Conservation (phyloP, 2,329 filamentous ascomycete species). For the Periconia sp. region DNA sequence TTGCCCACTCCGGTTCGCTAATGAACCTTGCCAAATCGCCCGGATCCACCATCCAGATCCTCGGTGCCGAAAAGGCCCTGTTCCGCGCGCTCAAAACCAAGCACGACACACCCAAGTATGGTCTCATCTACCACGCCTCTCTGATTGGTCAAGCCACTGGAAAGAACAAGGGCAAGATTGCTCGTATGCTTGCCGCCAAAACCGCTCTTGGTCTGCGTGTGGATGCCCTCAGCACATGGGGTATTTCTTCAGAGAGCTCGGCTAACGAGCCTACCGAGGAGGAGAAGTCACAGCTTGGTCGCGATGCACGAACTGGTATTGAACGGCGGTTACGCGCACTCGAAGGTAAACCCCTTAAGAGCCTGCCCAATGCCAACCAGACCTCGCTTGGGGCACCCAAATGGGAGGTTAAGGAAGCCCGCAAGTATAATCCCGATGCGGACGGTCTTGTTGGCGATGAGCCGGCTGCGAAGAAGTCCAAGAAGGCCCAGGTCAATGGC, state of each 20-base stretch:
- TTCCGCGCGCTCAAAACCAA: conserved; percentile 99
- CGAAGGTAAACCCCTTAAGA: conserved; percentile 86
- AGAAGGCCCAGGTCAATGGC: conserved; percentile 45
- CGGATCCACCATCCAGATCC: conserved; percentile 94
- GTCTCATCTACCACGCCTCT: conserved; percentile 69
- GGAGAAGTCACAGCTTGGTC: conserved; percentile 80
- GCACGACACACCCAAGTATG: conserved; percentile 98
- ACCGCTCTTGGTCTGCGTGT: conserved; percentile 90
- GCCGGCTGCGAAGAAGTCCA: conserved; percentile 59
- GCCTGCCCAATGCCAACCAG: conserved; percentile 65
- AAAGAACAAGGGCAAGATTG: conserved; percentile 99
- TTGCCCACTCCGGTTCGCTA: conserved; percentile 91
- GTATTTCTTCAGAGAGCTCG: conserved; percentile 57
- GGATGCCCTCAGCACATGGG: conserved; percentile 82
- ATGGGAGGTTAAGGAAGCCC: conserved; percentile 87
- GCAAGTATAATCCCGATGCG: conserved; percentile 93
- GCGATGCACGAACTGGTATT: conserved; percentile 69
- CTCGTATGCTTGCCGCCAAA: conserved; percentile 92
- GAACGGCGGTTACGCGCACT: conserved; percentile 75
- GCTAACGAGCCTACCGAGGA: conserved; percentile 73
- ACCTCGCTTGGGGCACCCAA: conserved; percentile 57
- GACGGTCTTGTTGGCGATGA: conserved; percentile 78
- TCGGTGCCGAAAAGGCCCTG: conserved; percentile 97
- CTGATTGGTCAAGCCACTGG: conserved; percentile 95
- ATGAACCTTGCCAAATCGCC: conserved; percentile 94